These are phyloP conservation scores for Zizania palustris DNA, from an alignment of 202 grass and related monocot genomes.

Conservation along the genomic window DNA sequence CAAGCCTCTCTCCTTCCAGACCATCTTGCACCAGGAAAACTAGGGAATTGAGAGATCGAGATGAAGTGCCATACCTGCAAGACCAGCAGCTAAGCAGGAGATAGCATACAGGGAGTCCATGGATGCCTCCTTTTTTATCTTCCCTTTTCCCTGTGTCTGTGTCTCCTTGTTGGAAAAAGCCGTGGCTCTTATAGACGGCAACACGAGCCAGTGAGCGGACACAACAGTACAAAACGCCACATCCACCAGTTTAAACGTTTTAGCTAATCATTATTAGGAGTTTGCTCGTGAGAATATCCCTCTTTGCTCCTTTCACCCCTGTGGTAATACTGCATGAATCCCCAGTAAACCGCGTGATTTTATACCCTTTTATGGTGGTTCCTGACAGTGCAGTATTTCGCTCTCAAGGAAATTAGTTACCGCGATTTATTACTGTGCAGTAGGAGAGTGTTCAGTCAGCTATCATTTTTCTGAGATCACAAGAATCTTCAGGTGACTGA, in stretches of 20 bases:
- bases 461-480: not conserved
- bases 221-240: not conserved
- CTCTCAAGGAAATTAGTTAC: not conserved
- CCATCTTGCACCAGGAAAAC: not conserved
- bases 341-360: not conserved
- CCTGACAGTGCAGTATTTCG: not conserved
- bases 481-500: slow-evolving; percentile 8
- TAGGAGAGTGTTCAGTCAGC: not conserved
- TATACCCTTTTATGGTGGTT: not conserved
- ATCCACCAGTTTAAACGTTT: slow-evolving; percentile 22
- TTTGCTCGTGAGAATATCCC: slow-evolving; percentile 13
- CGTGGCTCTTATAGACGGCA: slow-evolving; percentile 29
- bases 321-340: slow-evolving; percentile 3
- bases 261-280: not conserved
- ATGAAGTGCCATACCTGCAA: slow-evolving; percentile 45
- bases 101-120: slow-evolving; percentile 61
- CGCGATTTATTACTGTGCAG: not conserved
- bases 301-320: not conserved
- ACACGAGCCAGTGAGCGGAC: not conserved
- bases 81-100: slow-evolving; percentile 70
- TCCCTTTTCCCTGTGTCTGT: not conserved
- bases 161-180: slow-evolving; percentile 12
- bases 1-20: not conserved
- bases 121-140: slow-evolving; percentile 2
- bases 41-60: not conserved